Evolutionary conservation across 2,329 filamentous ascomycete species (phyloP), one percentile per base, ranked within the genome.

Genomic region (Corinectria fuckeliana): DNA sequence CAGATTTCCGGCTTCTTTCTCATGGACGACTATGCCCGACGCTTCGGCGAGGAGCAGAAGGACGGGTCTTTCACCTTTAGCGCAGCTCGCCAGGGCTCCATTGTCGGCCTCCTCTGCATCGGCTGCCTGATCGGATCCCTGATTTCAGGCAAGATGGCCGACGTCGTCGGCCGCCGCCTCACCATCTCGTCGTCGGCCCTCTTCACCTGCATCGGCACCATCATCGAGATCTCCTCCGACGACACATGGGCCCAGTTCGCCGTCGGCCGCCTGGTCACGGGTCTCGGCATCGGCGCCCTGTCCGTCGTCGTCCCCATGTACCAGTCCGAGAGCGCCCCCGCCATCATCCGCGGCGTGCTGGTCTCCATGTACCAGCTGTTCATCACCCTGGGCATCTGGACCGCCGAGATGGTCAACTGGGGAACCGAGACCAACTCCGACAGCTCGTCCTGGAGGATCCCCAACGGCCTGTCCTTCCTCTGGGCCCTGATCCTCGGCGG

Each of bases 261-360:
- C 25, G 73, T 88, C 16, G 88, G 88, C 47, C 81, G 88, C 42
- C 81, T 88, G 64, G 81, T 89, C n/a, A 88, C 86, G 21, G 88
- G 88, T 65, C 71, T 89, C 2, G 87, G 87, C 18, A 85, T 91
- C 45, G 88, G 88, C 25, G 81, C 84, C 18, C 78, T 90, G 0
- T 88, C 85, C 5, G 87, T 89, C 39, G 77, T 86, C 23, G 86
- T 88, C 1, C 86, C 86, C 47, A 87, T 91, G 85, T 91, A 91
- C 67, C 87, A 90, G 71, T 85, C 82, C 14, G 88, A 91, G 74
- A 87, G 82, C 56, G 84, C 85, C 3, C 88, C 88, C 0, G 81
- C 86, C 60, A 82, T 86, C 58, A 84, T 91, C 50, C 84, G 88
- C 66, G 87, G 87, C 68, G 80, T 86, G 6, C 79, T 90, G 36